A percentile compares a stretch with the other conserved stretches of the same genome.
Evolutionary conservation across 78 protist genomes (phyloP).

Genomic region (Polysphondylium violaceum): DNA sequence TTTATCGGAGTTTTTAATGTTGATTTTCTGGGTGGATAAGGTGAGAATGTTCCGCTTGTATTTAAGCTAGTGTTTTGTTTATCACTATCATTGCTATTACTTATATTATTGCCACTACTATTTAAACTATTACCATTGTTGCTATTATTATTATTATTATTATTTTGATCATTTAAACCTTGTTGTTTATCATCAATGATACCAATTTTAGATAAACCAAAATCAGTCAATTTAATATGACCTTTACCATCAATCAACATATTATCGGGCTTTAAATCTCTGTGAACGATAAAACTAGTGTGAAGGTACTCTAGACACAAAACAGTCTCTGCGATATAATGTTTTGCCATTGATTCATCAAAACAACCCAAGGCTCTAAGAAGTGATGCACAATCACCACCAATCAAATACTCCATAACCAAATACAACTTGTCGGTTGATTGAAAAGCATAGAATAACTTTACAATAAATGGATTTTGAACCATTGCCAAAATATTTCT

Average conservation of each 20-base stretch:
- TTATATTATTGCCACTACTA: background rate
- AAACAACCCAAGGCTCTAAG: slow-evolving; percentile 73
- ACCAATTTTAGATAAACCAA: slow-evolving; percentile 93
- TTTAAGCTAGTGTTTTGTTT: slow-evolving; percentile 1
- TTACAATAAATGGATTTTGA: slow-evolving; percentile 84
- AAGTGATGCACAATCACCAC: slow-evolving; percentile 85
- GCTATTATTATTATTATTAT: background rate
- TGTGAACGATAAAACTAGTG: slow-evolving; percentile 23
- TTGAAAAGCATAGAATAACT: slow-evolving; percentile 89
- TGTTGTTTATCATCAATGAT: slow-evolving; percentile 22
- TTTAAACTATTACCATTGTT: background rate
- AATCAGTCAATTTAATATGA: slow-evolving; percentile 96
- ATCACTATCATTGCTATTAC: background rate
- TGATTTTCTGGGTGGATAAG: slow-evolving; percentile 24
- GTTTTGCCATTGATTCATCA: slow-evolving; percentile 78
- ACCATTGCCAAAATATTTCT: slow-evolving; percentile 73
- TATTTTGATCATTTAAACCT: too few species aligned
- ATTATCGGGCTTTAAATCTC: slow-evolving; percentile 85
- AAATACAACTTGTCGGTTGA: slow-evolving; percentile 81
- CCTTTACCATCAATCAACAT: slow-evolving; percentile 89
- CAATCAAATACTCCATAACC: slow-evolving; percentile 89
- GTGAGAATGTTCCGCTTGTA: slow-evolving; percentile 8
- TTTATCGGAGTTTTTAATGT: slow-evolving; percentile 22
- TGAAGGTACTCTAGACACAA: slow-evolving; percentile 94
- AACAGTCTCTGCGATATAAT: slow-evolving; percentile 90